These are phyloP conservation scores for Dendrobium catenatum DNA, from an alignment of 106 monocot species.

Conservation along the genomic window DNA sequence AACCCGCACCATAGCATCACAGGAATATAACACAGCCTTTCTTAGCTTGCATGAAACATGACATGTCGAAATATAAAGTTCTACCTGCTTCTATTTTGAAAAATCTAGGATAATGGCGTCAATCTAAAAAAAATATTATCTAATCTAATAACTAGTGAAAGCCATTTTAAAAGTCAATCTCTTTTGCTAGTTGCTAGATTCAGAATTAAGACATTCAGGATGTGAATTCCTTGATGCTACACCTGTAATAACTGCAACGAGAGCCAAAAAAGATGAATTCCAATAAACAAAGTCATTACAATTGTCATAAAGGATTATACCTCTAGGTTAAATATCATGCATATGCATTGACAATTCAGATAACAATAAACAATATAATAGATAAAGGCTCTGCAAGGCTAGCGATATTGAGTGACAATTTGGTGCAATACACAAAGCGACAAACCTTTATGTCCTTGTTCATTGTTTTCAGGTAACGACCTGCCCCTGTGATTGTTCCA, in stretches of 20 bases:
- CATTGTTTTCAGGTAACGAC: conserved; percentile 84
- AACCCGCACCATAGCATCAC: too few relatives aligned
- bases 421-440: not conserved
- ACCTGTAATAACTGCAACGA: not conserved
- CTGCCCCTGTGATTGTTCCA: conserved; percentile 86
- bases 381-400: not conserved
- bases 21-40: not conserved
- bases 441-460: conserved; percentile 85
- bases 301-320: not conserved
- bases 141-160: not conserved
- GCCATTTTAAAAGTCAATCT: not conserved
- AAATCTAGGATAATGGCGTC: not conserved
- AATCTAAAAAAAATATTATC: not conserved
- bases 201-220: not conserved
- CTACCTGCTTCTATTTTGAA: not conserved
- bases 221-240: not conserved
- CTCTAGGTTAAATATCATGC: not conserved
- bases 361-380: not conserved
- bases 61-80: not conserved
- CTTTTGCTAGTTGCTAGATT: not conserved
- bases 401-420: not conserved
- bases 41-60: not conserved
- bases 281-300: not conserved
- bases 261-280: not conserved
- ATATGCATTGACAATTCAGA: not conserved